A percentile compares a stretch with the other conserved stretches of the same genome.
phyloP scores from a whole-genome alignment of 176 grass and related monocot genomes.

The Metroxylon sagu region DNA sequence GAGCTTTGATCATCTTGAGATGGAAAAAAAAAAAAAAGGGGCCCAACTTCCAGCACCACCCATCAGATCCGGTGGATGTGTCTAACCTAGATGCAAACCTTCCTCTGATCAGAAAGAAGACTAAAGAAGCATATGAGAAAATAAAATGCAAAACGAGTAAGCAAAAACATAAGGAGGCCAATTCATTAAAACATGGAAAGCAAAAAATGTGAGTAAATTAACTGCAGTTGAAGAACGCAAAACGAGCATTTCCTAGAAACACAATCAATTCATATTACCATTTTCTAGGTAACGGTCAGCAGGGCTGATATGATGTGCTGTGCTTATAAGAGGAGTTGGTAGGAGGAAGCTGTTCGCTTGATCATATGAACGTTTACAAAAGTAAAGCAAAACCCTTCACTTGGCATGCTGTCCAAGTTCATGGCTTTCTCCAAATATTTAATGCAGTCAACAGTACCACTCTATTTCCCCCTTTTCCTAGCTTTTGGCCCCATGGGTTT shows the following conservation, averaged over 20 bases:
- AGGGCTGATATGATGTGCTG: neutral
- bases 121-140: too few species aligned
- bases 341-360: conserved; percentile 13
- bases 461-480: conserved; percentile 31
- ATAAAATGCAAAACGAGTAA: too few species aligned
- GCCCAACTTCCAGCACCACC: too few species aligned
- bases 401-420: conserved; percentile 11
- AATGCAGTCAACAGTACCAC: conserved; percentile 23
- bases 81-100: too few species aligned
- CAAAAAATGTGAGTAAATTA: neutral
- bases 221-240: neutral
- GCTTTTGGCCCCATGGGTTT: conserved; percentile 21
- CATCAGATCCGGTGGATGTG: too few species aligned
- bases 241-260: neutral
- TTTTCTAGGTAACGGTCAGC: neutral
- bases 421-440: conserved; percentile 26
- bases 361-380: conserved; percentile 28
- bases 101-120: too few species aligned
- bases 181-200: too few species aligned
- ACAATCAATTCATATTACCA: neutral
- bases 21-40: too few species aligned
- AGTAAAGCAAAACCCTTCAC: conserved; percentile 5
- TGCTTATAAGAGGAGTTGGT: conserved; percentile 31
- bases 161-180: too few species aligned
- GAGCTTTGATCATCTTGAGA: too few species aligned